A percentile compares a stretch with the other conserved stretches of the same genome.
Conservation (phyloP, 2,329 filamentous ascomycete species). For the Pseudogymnoascus sp. region DNA sequence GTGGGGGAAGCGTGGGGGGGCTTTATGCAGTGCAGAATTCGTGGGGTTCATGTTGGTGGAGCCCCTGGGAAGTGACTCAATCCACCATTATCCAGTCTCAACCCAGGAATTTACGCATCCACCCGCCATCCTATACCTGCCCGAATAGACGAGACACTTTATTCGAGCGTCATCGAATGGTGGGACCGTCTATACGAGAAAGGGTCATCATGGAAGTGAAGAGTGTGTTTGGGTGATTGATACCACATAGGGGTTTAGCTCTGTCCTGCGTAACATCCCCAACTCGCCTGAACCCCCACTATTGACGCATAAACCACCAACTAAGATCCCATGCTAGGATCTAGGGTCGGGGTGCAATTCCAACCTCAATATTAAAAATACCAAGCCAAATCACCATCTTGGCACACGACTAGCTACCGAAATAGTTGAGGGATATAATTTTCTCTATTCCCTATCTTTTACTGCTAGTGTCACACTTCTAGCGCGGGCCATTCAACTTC, state of each 20-base stretch:
- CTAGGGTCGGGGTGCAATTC: neutral
- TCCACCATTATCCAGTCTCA: neutral
- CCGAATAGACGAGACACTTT: too few relatives aligned
- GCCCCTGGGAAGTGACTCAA: too few relatives aligned
- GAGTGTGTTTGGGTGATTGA: neutral
- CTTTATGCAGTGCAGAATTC: neutral
- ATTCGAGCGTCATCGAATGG: too few relatives aligned
- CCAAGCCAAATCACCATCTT: too few relatives aligned
- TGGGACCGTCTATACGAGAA: too few relatives aligned
- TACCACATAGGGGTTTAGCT: neutral
- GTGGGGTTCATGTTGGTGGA: too few relatives aligned
- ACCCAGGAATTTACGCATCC: neutral
- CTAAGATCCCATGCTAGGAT: neutral
- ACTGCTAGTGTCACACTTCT: too few relatives aligned
- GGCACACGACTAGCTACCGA: neutral
- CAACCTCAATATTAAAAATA: neutral
- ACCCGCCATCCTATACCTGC: too few relatives aligned
- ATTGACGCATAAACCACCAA: neutral
- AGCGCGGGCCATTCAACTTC: too few relatives aligned
- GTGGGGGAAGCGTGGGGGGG: neutral
- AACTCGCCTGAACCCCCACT: neutral
- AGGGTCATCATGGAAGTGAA: neutral
- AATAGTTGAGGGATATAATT: too few relatives aligned
- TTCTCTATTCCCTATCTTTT: too few relatives aligned
- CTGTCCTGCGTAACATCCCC: neutral